These are phyloP conservation scores for Claviceps capensis DNA, from an alignment of 2,329 filamentous ascomycete genomes.

Conservation along the genomic window DNA sequence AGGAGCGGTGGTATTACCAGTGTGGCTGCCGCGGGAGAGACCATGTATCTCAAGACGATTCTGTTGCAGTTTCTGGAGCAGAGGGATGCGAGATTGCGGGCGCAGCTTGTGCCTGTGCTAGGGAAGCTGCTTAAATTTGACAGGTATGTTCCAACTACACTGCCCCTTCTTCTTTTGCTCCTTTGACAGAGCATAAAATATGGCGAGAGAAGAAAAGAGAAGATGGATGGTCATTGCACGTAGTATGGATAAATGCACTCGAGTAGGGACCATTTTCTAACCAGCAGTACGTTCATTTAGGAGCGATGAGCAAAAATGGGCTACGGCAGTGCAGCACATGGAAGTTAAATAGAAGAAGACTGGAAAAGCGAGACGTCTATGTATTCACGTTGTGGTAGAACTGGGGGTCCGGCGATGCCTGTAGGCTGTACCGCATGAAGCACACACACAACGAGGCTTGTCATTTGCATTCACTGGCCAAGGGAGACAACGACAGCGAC, in stretches of 20 bases:
- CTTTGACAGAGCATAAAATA: neutral
- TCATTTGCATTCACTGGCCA: no score
- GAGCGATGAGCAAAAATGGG: conserved; percentile 74
- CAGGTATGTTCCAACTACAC: conserved; percentile 37
- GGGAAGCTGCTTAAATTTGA: conserved; percentile 66
- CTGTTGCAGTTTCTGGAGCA: conserved; percentile 70
- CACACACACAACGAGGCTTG: no score
- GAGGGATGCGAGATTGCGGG: conserved; percentile 61
- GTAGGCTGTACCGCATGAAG: no score
- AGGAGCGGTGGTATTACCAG: conserved; percentile 18
- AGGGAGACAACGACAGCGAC: no score
- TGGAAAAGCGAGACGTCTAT: neutral
- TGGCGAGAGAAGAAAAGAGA: neutral
- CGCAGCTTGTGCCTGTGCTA: conserved; percentile 64
- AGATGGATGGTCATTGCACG: neutral
- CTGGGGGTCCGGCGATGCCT: no score
- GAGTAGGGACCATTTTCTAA: neutral
- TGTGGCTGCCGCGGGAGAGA: conserved; percentile 27
- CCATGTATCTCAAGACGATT: conserved; percentile 66
- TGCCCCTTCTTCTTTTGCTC: neutral
- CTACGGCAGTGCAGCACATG: conserved; percentile 52
- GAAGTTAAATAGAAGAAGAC: conserved; percentile 14
- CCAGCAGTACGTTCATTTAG: conserved; percentile 15
- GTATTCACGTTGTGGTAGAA: neutral
- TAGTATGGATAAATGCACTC: no score